phyloP scores from a whole-genome alignment of 2,329 filamentous ascomycete genomes.

The Exophiala alcalophila region DNA sequence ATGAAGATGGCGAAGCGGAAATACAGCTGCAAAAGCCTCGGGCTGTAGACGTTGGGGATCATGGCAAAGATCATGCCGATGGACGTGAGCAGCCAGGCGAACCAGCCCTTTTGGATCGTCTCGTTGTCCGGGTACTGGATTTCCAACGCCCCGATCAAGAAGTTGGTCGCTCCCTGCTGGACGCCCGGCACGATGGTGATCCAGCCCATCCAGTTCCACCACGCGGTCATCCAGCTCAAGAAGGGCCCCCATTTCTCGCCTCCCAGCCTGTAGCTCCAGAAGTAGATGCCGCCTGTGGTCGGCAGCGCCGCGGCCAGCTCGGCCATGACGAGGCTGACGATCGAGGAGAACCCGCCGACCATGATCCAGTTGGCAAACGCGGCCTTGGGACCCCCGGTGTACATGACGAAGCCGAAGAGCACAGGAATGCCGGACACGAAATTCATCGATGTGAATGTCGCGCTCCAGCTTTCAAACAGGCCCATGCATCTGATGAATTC shows the following conservation, averaged over 20 bases:
- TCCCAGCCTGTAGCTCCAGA: constrained; percentile 40
- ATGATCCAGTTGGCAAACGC: constrained; percentile 43
- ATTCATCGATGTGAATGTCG: constrained; percentile 40
- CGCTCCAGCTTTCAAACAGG: constrained; percentile 40
- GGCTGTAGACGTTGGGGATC: constrained; percentile 38
- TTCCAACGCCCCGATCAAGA: constrained; percentile 41
- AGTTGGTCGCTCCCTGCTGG: constrained; percentile 42
- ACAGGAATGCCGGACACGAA: constrained; percentile 42
- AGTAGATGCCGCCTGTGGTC: constrained; percentile 42
- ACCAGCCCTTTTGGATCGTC: constrained; percentile 39
- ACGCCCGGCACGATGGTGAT: constrained; percentile 40
- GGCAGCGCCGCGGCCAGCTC: constrained; percentile 40
- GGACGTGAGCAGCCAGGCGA: constrained; percentile 38
- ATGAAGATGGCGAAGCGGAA: constrained; percentile 41
- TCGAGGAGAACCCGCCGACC: constrained; percentile 38
- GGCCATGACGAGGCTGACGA: constrained; percentile 40
- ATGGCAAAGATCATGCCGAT: constrained; percentile 40
- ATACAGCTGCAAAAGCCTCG: constrained; percentile 37
- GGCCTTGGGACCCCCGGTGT: constrained; percentile 39
- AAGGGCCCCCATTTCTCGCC: constrained; percentile 39
- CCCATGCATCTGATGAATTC: constrained; percentile 38
- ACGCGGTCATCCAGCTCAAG: constrained; percentile 42
- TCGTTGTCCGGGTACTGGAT: constrained; percentile 38
- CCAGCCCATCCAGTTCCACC: constrained; percentile 43
- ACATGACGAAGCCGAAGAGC: constrained; percentile 41